A percentile compares a stretch with the other conserved stretches of the same genome.
These are phyloP conservation scores for Dactylis glomerata DNA, from an alignment of 176 grass and related monocot species.

Conservation along the genomic window DNA sequence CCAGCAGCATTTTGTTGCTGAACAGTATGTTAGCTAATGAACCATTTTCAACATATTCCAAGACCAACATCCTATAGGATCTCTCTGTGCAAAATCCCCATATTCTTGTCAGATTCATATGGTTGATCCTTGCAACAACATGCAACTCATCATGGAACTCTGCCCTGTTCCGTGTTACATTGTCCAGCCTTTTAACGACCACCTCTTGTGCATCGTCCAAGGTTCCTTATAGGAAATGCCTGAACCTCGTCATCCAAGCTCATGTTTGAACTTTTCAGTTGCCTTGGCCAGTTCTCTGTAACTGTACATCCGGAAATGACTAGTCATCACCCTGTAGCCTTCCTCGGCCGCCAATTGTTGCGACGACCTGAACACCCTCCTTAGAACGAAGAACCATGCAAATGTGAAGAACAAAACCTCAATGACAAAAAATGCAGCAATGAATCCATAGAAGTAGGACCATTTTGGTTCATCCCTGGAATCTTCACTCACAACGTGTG, in stretches of 20 bases:
- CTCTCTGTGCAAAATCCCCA: conserved; percentile 46
- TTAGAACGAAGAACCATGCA: conserved; percentile 48
- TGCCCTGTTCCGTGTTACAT: conserved; percentile 26
- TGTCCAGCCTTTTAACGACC: conserved; percentile 28
- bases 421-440: conserved; percentile 20
- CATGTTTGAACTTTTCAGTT: conserved; percentile 35
- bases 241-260: conserved; percentile 44
- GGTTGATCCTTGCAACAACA: conserved; percentile 43
- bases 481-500: not conserved
- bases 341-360: conserved; percentile 32
- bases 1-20: conserved; percentile 2
- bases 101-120: conserved; percentile 52
- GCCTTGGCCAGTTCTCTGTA: conserved; percentile 40
- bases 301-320: conserved; percentile 41
- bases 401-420: conserved; percentile 41
- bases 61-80: conserved; percentile 44
- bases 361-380: conserved; percentile 34
- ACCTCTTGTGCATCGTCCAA: conserved; percentile 24
- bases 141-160: conserved; percentile 45
- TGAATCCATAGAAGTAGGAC: conserved; percentile 38
- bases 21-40: conserved; percentile 37
- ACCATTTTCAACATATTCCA: conserved; percentile 40
- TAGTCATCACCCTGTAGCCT: conserved; percentile 45
- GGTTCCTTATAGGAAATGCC: conserved; percentile 29
- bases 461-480: conserved; percentile 5